Evolutionary conservation across 306 rosid genomes (phyloP), one percentile per base, ranked within the genome.

Genomic region (Parietaria judaica): DNA sequence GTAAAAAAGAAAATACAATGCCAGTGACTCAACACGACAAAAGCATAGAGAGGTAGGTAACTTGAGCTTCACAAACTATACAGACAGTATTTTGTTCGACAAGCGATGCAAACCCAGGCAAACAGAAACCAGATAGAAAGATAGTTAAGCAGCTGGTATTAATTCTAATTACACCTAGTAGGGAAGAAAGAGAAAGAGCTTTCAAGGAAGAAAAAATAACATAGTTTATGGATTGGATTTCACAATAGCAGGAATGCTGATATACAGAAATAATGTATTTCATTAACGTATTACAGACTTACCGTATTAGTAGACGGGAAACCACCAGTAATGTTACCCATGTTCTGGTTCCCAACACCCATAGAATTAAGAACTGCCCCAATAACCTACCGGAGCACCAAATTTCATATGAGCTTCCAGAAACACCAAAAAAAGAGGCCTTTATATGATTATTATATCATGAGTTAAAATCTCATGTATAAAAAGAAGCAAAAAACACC

Each of bases 361-460:
- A 94, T 80, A 61, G 99, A 86, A 78, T 88, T 94, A 69, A 88
- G 75, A 78, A 94, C 95, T 11, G 95, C 89, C 61, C 99, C 99
- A 63, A 94, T 76, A 58, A 94, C 90, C 99, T 94, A 83, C 60
- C 63, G 64, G 71, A 66, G 54, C 60, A 51, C 59, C 43, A 17
- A 15, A 23, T 38, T 17, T 16, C 56, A 67, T 9, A 38, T 65
- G 51, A 51, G 65, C 55, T 45, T 36, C 48, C 10, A 38, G 58
- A 43, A 69, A 60, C 36, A 51, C 36, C 46, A 48, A 16, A 10
- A 14, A 15, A 46, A 31, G 10, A 14, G 36, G 4, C 9, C 14
- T 46, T 51, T 49, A 50, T 16, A 7, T 0, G 46, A 36, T 23
- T 14, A 53, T 23, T 23, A 23, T 23, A 23, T 23, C 31, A 23